phyloP scores from a whole-genome alignment of 768 basidiomycete genomes.

The Leccinum olivaceopallidum region DNA sequence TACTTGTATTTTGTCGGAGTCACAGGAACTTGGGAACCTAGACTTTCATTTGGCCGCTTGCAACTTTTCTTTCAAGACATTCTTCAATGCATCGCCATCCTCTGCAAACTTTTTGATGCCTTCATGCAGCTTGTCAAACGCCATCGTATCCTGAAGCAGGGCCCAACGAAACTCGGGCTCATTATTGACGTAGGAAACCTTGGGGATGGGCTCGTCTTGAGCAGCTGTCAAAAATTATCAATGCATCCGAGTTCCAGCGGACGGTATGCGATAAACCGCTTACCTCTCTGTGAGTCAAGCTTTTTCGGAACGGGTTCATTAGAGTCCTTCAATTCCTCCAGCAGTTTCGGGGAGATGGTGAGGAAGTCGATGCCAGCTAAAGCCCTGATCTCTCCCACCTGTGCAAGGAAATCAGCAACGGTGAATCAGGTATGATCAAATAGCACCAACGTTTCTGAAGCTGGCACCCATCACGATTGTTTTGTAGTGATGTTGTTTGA shows the following conservation, averaged over 20 bases:
- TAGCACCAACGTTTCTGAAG: slow-evolving; percentile 85
- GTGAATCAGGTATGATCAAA: background rate
- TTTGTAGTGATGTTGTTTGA: slow-evolving; percentile 96
- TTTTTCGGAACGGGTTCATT: slow-evolving; percentile 75
- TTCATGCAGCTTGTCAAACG: slow-evolving; percentile 94
- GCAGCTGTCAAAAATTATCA: slow-evolving; percentile 44
- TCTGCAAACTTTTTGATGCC: slow-evolving; percentile 97
- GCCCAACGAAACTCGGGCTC: slow-evolving; percentile 93
- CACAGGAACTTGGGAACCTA: background rate
- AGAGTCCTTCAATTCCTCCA: slow-evolving; percentile 85
- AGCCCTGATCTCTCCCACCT: slow-evolving; percentile 89
- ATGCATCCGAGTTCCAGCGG: background rate
- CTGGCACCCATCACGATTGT: slow-evolving; percentile 99
- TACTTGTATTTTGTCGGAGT: background rate
- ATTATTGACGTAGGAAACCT: slow-evolving; percentile 83
- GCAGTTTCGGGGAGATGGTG: slow-evolving; percentile 85
- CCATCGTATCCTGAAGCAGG: slow-evolving; percentile 89
- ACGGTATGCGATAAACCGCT: slow-evolving; percentile 17
- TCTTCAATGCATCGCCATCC: slow-evolving; percentile 86
- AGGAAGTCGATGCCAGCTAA: slow-evolving; percentile 96
- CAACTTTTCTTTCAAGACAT: slow-evolving; percentile 69
- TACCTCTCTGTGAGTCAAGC: slow-evolving; percentile 68
- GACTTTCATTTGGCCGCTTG: slow-evolving; percentile 4
- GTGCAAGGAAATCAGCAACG: background rate
- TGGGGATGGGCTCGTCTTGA: slow-evolving; percentile 65